Conservation (phyloP, 192 early-diverging fungal genomes). For the Coemansia pectinata region DNA sequence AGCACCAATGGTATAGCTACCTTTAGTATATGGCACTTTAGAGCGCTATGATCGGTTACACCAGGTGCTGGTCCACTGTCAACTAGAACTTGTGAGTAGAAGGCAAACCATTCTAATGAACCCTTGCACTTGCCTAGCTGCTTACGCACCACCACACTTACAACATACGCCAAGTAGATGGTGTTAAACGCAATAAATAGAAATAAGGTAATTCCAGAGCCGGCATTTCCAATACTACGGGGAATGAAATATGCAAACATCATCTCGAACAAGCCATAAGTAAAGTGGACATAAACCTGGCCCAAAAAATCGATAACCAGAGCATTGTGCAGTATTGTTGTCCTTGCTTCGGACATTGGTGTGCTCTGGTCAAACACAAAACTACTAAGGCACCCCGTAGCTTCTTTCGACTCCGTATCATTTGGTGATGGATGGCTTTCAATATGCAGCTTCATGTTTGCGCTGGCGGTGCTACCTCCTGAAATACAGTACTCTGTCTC, state of each 20-base stretch:
- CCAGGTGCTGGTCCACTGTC: background rate
- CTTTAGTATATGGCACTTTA: background rate
- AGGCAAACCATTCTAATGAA: background rate
- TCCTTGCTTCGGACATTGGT: background rate
- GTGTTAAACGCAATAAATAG: background rate
- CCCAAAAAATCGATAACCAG: too few species aligned
- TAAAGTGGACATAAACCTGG: too few species aligned
- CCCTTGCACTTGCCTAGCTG: background rate
- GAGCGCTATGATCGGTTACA: background rate
- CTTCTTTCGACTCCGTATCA: background rate
- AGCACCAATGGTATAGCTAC: background rate
- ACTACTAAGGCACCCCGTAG: background rate
- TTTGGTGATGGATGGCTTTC: background rate
- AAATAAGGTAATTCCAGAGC: background rate
- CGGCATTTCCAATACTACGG: background rate
- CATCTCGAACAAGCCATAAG: too few species aligned
- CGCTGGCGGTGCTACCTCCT: background rate
- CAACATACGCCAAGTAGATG: background rate
- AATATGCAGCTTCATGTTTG: background rate
- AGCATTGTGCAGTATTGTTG: background rate
- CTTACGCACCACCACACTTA: background rate
- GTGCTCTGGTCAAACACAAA: background rate
- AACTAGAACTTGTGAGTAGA: background rate
- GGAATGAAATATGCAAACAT: background rate
- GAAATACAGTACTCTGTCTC: background rate